Conservation (phyloP, 2,329 filamentous ascomycete species). For the Colletotrichum salicis region DNA sequence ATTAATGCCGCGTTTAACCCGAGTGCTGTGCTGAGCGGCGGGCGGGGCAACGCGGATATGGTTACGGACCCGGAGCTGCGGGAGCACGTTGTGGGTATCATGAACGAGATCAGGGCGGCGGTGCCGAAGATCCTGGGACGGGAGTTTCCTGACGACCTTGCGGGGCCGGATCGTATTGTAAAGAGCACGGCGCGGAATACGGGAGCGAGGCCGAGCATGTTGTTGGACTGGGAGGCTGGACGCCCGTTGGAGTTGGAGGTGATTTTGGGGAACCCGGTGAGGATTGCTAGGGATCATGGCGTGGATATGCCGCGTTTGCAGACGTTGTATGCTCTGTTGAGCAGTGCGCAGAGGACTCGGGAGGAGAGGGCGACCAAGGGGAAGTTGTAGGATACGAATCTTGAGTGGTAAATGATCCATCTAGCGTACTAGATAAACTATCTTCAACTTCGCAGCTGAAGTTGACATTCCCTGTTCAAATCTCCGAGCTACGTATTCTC, state of each 20-base stretch:
- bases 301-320: constrained; percentile 75
- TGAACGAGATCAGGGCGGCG: constrained; percentile 75
- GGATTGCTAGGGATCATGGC: constrained; percentile 70
- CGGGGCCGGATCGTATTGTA: constrained; percentile 71
- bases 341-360: constrained; percentile 68
- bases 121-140: constrained; percentile 71
- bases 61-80: constrained; percentile 70
- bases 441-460: not conserved
- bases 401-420: not conserved
- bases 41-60: constrained; percentile 74
- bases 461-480: not conserved
- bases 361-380: constrained; percentile 45
- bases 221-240: constrained; percentile 75
- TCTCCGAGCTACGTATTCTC: too few relatives aligned
- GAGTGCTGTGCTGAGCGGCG: constrained; percentile 73
- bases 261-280: constrained; percentile 76
- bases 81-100: constrained; percentile 71
- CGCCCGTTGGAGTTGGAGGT: constrained; percentile 77
- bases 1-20: constrained; percentile 83
- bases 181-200: constrained; percentile 71
- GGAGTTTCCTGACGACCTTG: constrained; percentile 69
- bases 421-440: too few relatives aligned
- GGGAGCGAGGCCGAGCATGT: constrained; percentile 74
- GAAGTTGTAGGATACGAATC: constrained; percentile 45
- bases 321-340: constrained; percentile 73